These are phyloP conservation scores for Cystofilobasidium capitatum DNA, from an alignment of 768 basidiomycete genomes.

Conservation along the genomic window DNA sequence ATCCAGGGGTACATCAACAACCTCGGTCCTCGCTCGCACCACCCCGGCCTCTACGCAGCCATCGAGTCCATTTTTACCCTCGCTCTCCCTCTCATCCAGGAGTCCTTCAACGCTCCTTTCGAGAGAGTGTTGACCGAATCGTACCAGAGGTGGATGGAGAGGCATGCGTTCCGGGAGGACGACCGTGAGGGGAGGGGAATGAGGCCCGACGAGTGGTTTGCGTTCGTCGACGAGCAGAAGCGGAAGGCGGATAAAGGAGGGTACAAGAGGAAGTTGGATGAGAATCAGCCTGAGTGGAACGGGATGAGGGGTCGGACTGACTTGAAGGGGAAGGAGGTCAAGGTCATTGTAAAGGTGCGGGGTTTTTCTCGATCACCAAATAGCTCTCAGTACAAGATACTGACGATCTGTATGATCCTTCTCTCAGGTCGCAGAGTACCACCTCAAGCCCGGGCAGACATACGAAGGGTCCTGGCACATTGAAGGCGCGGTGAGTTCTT, in stretches of 20 bases:
- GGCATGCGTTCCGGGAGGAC: background rate
- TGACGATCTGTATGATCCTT: background rate
- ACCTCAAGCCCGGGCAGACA: conserved; percentile 16
- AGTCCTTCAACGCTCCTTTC: conserved; percentile 1
- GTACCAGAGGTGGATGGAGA: conserved; percentile 15
- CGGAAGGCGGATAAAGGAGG: background rate
- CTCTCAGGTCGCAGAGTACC: conserved; percentile 17
- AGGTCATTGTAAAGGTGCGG: conserved; percentile 24
- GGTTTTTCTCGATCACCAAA: too few species aligned
- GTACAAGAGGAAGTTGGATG: background rate
- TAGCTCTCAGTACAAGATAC: too few species aligned
- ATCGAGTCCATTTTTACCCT: conserved; percentile 22
- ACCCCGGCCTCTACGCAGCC: conserved; percentile 12
- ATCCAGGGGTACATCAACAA: conserved; percentile 15
- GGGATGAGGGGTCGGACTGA: background rate
- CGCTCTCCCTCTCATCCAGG: conserved; percentile 20
- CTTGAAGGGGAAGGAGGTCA: conserved; percentile 16
- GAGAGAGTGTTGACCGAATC: background rate
- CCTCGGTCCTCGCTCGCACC: conserved; percentile 19
- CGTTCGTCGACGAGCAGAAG: conserved; percentile 11
- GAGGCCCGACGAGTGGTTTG: conserved; percentile 3
- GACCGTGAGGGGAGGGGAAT: background rate
- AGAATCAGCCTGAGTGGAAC: background rate
- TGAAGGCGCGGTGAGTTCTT: conserved; percentile 18
- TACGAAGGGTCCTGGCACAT: conserved; percentile 24